These are phyloP conservation scores for Phoma sp. DNA, from an alignment of 2,329 filamentous ascomycete genomes.

Conservation along the genomic window DNA sequence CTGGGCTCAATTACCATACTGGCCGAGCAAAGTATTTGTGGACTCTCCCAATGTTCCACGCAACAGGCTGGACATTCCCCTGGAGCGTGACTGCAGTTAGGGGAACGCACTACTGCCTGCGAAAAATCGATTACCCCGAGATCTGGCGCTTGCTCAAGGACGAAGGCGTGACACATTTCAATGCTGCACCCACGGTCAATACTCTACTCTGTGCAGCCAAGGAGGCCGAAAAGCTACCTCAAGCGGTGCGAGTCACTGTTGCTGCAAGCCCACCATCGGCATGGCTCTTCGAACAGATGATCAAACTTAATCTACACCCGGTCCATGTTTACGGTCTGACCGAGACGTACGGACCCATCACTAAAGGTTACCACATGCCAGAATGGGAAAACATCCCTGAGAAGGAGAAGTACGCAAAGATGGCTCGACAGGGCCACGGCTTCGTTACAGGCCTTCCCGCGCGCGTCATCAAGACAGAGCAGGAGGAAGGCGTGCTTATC, in stretches of 20 bases:
- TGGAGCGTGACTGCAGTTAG: conserved; percentile 93
- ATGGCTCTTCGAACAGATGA: conserved; percentile 94
- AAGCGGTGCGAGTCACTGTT: conserved; percentile 84
- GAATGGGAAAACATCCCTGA: conserved; percentile 77
- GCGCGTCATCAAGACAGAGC: conserved; percentile 81
- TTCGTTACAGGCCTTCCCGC: conserved; percentile 83
- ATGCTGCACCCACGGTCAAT: conserved; percentile 95
- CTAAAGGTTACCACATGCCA: conserved; percentile 88
- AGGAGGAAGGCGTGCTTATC: conserved; percentile 69
- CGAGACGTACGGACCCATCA: conserved; percentile 95
- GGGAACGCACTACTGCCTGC: conserved; percentile 92
- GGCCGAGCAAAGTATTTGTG: conserved; percentile 84
- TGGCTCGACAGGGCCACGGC: conserved; percentile 94
- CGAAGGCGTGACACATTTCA: conserved; percentile 91
- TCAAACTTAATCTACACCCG: conserved; percentile 80
- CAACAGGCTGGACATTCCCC: conserved; percentile 80
- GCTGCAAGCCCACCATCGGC: conserved; percentile 90
- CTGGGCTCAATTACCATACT: conserved; percentile 74
- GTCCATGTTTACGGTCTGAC: conserved; percentile 91
- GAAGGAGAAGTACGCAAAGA: conserved; percentile 82
- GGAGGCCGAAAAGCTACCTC: conserved; percentile 73
- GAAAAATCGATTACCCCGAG: conserved; percentile 92
- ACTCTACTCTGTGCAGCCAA: conserved; percentile 84
- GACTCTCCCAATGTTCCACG: conserved; percentile 88
- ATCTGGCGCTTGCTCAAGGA: conserved; percentile 91